These are phyloP conservation scores for Platanthera guangdongensis DNA, from an alignment of 106 monocot species.

Conservation along the genomic window DNA sequence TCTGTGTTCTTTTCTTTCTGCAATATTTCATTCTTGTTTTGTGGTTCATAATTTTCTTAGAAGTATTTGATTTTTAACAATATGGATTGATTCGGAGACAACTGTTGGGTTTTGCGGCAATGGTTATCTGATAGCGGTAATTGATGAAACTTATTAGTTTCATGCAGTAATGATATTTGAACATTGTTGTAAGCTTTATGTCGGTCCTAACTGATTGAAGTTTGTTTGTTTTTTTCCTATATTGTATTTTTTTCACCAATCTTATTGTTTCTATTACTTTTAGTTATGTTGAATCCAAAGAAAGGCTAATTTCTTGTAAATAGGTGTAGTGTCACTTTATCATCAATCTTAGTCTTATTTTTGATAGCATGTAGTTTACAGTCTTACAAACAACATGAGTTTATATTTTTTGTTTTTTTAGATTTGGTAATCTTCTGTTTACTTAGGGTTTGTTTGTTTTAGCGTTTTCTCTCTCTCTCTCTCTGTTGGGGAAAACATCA, in stretches of 20 bases:
- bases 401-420: not conserved
- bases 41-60: too few species aligned
- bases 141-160: not conserved
- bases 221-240: not conserved
- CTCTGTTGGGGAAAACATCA: too few species aligned
- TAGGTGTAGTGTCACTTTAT: not conserved
- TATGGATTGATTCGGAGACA: not conserved
- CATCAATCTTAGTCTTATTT: not conserved
- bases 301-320: not conserved
- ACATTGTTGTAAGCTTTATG: not conserved
- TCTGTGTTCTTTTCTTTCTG: too few species aligned
- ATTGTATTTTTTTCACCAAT: not conserved
- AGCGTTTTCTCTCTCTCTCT: not conserved
- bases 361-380: not conserved
- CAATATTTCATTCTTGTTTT: too few species aligned
- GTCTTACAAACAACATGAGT: not conserved
- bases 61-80: too few species aligned
- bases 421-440: not conserved
- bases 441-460: not conserved
- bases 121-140: not conserved
- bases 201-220: not conserved
- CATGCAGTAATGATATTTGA: not conserved
- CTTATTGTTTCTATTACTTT: not conserved
- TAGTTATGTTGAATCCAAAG: too few species aligned
- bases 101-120: not conserved